Evolutionary conservation across 2,329 filamentous ascomycete species (phyloP), one percentile per base, ranked within the genome.

Genomic region (Sordariomycetes sp.): DNA sequence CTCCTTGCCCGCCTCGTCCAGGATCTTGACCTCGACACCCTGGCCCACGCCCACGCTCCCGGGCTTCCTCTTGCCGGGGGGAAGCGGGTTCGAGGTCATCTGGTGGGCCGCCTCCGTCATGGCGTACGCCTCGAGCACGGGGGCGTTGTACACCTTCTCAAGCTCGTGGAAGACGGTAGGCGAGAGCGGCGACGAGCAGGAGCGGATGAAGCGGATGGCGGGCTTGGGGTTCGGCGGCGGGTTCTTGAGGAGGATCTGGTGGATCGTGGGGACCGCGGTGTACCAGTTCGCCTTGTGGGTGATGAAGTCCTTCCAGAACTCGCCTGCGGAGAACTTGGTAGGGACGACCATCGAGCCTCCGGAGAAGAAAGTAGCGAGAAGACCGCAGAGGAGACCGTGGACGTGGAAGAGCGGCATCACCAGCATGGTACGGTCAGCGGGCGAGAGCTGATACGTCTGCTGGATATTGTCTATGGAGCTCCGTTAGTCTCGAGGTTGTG

Each of bases 391-490:
- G 2, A 95, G 78, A n/a, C 90, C 90, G 67, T 94, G 89, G 54
- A 95, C 89, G 70, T 95, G 89, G 77, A 95, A 95, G 1, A 95
- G 78, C 20, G 89, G 89, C 89, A 95, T 95, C 60, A 95, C 89
- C 17, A 95, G 79, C 79, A 90, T 85, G 32, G 89, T 92, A 53
- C 89, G 82, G 69, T 95, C 89, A 56, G 77, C 67, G 6, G 81
- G 69, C 0, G 81, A 85, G 60, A 95, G 78, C 58, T 85, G 70
- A 68, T 95, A 95, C 7, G 89, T 95, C 59, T 78, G 75, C 65
- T 86, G 78, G 67, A 95, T 90, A 71, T 94, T 95, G 64, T 79
- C 80, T 84, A 62, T 1, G 6, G 15, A 20, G 17, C 25, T 20
- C 28, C 35, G 51, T 48, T 32, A 6, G n/a, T 0, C n/a, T 12